Conservation (phyloP, 2,329 filamentous ascomycete species). For the Leptographium wingfieldii region DNA sequence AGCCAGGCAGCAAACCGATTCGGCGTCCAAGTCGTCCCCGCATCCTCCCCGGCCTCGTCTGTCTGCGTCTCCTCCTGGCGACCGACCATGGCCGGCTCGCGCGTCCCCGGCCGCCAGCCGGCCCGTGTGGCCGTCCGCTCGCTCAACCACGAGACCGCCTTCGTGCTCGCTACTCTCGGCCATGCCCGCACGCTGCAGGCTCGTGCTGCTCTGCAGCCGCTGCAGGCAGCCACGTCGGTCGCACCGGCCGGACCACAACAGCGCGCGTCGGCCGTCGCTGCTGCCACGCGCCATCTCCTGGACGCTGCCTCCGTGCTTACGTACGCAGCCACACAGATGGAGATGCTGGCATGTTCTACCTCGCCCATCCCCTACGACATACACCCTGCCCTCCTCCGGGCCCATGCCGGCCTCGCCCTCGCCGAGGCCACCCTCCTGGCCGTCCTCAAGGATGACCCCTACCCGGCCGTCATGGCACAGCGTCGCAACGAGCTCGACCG, state of each 20-base stretch:
- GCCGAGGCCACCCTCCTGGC: conserved; percentile 85
- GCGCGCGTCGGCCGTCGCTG: conserved; percentile 55
- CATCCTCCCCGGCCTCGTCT: too few relatives aligned
- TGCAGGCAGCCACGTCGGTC: conserved; percentile 54
- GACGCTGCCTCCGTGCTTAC: conserved; percentile 68
- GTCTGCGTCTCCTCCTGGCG: conserved; percentile 47
- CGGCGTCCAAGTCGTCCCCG: conserved; percentile 44
- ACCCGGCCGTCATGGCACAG: conserved; percentile 70
- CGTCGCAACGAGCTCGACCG: conserved; percentile 70
- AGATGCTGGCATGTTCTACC: background rate
- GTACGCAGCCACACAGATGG: conserved; percentile 45
- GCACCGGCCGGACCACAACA: conserved; percentile 51
- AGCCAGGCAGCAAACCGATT: conserved; percentile 35
- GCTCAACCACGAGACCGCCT: conserved; percentile 73
- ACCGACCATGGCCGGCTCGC: conserved; percentile 56
- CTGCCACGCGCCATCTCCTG: conserved; percentile 65
- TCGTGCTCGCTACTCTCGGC: conserved; percentile 64
- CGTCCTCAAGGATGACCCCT: conserved; percentile 89
- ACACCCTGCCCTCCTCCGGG: conserved; percentile 36
- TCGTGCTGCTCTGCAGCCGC: conserved; percentile 55
- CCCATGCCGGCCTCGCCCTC: conserved; percentile 54
- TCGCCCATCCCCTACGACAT: conserved; percentile 36
- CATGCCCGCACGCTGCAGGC: conserved; percentile 63
- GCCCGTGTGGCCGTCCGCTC: conserved; percentile 57
- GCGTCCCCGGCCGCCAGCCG: conserved; percentile 43